Base-by-base conservation (phyloP, 2,329 filamentous ascomycete genomes). In the Aureobasidium namibiae region DNA sequence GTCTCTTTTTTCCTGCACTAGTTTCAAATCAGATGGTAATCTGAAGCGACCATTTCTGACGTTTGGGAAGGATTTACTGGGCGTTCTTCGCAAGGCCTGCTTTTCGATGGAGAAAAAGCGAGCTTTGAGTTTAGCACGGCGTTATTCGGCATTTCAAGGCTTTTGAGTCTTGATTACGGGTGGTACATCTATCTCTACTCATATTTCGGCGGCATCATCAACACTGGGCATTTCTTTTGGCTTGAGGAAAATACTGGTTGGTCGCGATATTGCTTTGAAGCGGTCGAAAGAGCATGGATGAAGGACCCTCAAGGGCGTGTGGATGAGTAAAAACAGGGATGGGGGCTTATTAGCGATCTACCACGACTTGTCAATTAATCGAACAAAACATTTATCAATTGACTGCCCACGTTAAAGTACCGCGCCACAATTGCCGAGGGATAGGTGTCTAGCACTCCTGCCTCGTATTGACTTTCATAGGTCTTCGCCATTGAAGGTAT, bases 51-150 rank as follows among this genome's bases (percentile, higher is more conserved):
- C 38, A 24, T 23, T 18, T 56, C 21, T 45, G 52, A 45, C n/a
- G 23, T 56, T 39, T 56, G 52, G 52, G 39, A 56, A 56, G 52
- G 39, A 56, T 56, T 56, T 24, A 26, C 11, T 44, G 29, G 52
- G 52, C 29, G 52, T 54, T 54, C 10, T 33, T 42, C 46, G 52
- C 38, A 31, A 45, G 39, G 52, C 52, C 23, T 56, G 26, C 39
- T 56, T 56, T 44, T 56, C n/a, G 18, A 56, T 18, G 16, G 16
- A 10, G 29, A 23, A 46, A 56, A 48, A 48, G 54, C 33, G 42
- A 57, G 54, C 42, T 57, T 56, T 57, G 54, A 48, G 33, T 57
- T 57, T 57, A 57, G 54, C 54, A 57, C 33, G 54, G 54, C 54
- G 54, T 57, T 57, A 48, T 57, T 57, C 38, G 54, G 42, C 42